phyloP scores from a whole-genome alignment of 805 yeast species.

The Geotrichum ghanense region DNA sequence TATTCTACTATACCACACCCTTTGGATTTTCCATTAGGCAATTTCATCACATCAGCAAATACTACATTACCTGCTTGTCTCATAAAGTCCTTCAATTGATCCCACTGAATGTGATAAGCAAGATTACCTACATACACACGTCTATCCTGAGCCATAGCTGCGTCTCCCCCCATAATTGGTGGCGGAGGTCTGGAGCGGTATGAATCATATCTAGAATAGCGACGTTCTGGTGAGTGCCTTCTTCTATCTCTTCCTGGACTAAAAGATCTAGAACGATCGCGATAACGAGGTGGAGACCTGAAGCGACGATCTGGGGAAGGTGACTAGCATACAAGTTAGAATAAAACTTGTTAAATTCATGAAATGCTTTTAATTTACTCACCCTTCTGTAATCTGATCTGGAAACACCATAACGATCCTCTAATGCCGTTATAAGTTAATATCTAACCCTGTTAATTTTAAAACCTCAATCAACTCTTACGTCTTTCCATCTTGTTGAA shows the following conservation, averaged over 20 bases:
- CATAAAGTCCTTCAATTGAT: conserved; percentile 29
- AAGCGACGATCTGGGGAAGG: conserved; percentile 1
- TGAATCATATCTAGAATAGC: neutral
- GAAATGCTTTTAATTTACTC: neutral
- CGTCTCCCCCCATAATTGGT: neutral
- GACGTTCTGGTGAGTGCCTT: conserved; percentile 2
- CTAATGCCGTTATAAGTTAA: neutral
- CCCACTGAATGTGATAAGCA: conserved; percentile 29
- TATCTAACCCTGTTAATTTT: neutral
- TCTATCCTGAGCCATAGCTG: conserved; percentile 23
- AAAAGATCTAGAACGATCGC: neutral
- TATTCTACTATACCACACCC: conserved; percentile 65
- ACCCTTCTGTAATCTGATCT: neutral
- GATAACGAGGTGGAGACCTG: conserved; percentile 1
- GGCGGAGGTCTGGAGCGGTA: neutral
- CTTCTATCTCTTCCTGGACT: conserved; percentile 1
- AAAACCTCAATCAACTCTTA: neutral
- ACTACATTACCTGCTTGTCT: conserved; percentile 47
- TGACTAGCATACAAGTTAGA: neutral
- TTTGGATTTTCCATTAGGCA: conserved; percentile 61
- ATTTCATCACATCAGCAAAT: conserved; percentile 72
- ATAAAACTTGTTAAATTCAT: neutral
- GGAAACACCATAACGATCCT: neutral
- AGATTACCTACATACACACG: conserved; percentile 35
- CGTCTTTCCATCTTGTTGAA: neutral